These are phyloP conservation scores for Aspergillus cavernicola DNA, from an alignment of 495 filamentous ascomycete species.

Conservation along the genomic window DNA sequence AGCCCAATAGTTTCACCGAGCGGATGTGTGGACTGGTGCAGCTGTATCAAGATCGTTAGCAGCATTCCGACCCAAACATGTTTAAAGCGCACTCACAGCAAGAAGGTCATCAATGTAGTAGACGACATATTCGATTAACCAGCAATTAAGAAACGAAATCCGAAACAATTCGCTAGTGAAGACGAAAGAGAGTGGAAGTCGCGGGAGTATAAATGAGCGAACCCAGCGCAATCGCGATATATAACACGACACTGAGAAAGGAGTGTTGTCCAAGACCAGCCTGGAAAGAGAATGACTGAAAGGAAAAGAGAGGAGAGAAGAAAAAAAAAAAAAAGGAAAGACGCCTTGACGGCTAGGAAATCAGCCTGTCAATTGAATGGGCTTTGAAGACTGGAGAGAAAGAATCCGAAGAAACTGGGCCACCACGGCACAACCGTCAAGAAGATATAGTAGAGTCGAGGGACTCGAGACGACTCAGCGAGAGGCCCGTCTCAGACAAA, in stretches of 20 bases:
- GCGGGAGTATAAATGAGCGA: slow-evolving; percentile 1
- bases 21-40: slow-evolving; percentile 62
- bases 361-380: neutral
- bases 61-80: neutral
- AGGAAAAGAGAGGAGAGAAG: slow-evolving; percentile 3
- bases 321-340: neutral
- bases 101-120: slow-evolving; percentile 73
- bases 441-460: slow-evolving; percentile 13
- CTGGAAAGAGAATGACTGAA: slow-evolving; percentile 12
- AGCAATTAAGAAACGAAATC: neutral
- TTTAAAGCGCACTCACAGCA: slow-evolving; percentile 56
- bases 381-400: neutral
- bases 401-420: neutral
- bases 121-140: slow-evolving; percentile 48
- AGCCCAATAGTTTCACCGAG: slow-evolving; percentile 78
- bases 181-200: neutral
- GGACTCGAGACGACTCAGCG: slow-evolving; percentile 8
- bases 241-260: neutral
- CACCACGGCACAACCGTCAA: neutral
- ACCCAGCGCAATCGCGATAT: neutral
- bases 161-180: neutral
- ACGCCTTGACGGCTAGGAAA: slow-evolving; percentile 8
- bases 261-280: slow-evolving; percentile 18
- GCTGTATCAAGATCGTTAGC: slow-evolving; percentile 35
- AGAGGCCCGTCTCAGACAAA: slow-evolving; percentile 3